These are phyloP conservation scores for Talaromyces sp. DNA, from an alignment of 2,329 filamentous ascomycete genomes.

Conservation along the genomic window DNA sequence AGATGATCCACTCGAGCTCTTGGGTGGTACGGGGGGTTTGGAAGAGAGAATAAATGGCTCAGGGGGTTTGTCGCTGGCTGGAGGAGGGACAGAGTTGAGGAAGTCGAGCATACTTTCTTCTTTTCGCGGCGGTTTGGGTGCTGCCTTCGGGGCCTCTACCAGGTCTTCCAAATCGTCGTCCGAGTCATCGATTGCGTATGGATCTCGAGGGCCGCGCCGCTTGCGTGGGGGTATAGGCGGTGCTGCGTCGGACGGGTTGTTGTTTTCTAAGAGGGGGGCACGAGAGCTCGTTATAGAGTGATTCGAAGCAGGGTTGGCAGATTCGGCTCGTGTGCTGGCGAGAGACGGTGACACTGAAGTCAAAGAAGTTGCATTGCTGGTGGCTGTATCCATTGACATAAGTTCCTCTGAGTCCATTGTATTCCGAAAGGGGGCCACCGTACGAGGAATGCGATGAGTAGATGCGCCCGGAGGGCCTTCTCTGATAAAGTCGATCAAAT, in stretches of 20 bases:
- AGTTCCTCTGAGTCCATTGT: constrained; percentile 82
- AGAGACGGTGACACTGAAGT: constrained; percentile 33
- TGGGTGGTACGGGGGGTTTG: constrained; percentile 8
- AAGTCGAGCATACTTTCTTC: constrained; percentile 47
- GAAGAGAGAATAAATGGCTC: constrained; percentile 25
- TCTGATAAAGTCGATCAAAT: constrained; percentile 92
- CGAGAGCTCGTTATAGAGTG: constrained; percentile 70
- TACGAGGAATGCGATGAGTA: constrained; percentile 69
- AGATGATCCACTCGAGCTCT: constrained; percentile 12
- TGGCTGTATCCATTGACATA: constrained; percentile 25
- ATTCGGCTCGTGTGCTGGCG: constrained; percentile 47
- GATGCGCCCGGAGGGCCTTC: constrained; percentile 67
- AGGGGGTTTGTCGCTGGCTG: constrained; percentile 23
- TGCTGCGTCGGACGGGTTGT: constrained; percentile 23
- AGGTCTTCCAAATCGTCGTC: constrained; percentile 62
- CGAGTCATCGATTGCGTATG: constrained; percentile 80
- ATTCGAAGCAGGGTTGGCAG: constrained; percentile 41
- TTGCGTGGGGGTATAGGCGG: constrained; percentile 8
- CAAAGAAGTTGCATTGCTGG: constrained; percentile 17
- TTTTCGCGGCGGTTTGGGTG: constrained; percentile 30
- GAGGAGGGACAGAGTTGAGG: constrained; percentile 40
- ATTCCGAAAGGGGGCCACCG: constrained; percentile 77
- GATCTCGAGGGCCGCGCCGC: constrained; percentile 73
- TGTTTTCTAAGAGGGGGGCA: constrained; percentile 58
- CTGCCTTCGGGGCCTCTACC: constrained; percentile 27